Percentiles rank a stretch among this genome's conserved stretches.
These are phyloP conservation scores for Pyrenula massariospora DNA, from an alignment of 495 filamentous ascomycete species.

Conservation along the genomic window DNA sequence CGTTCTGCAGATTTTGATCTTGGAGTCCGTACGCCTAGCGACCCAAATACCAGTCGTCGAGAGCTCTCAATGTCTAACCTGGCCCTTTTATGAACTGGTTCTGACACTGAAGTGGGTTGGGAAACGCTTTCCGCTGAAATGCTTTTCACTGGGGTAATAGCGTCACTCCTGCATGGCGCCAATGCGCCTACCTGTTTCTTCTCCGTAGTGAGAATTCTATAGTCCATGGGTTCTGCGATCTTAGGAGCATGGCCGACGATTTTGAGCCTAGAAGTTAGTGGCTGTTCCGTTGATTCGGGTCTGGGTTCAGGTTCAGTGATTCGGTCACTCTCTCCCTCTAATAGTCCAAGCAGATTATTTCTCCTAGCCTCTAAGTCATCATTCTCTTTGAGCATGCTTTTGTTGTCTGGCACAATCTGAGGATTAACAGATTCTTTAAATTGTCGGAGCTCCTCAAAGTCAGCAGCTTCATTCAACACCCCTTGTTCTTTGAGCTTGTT, in stretches of 20 bases:
- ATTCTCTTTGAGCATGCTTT: conserved; percentile 7
- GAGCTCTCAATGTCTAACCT: conserved; percentile 54
- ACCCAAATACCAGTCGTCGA: conserved; percentile 57
- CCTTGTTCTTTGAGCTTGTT: conserved; percentile 37
- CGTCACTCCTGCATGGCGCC: conserved; percentile 9
- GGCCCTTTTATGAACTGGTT: conserved; percentile 24
- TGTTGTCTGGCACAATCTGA: conserved; percentile 9
- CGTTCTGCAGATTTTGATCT: conserved; percentile 57
- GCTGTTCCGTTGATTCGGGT: conserved; percentile 2
- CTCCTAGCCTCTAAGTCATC: conserved; percentile 37
- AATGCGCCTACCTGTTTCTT: conserved; percentile 16
- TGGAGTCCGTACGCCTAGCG: conserved; percentile 57
- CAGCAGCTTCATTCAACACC: conserved; percentile 32
- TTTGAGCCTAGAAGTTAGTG: conserved; percentile 3
- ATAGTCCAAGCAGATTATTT: conserved; percentile 35
- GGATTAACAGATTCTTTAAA: conserved; percentile 13
- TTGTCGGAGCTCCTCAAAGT: conserved; percentile 29
- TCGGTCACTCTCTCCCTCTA: conserved; percentile 26
- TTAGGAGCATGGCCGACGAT: background rate
- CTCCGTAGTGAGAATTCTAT: conserved; percentile 10
- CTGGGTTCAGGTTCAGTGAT: conserved; percentile 6
- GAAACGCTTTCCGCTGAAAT: background rate
- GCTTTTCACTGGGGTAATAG: conserved; percentile 1
- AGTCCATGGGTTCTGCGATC: background rate
- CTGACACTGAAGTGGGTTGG: background rate